A percentile compares a stretch with the other conserved stretches of the same genome.
Evolutionary conservation across 2,329 filamentous ascomycete species (phyloP).

Genomic region (Neospermospora avenae): DNA sequence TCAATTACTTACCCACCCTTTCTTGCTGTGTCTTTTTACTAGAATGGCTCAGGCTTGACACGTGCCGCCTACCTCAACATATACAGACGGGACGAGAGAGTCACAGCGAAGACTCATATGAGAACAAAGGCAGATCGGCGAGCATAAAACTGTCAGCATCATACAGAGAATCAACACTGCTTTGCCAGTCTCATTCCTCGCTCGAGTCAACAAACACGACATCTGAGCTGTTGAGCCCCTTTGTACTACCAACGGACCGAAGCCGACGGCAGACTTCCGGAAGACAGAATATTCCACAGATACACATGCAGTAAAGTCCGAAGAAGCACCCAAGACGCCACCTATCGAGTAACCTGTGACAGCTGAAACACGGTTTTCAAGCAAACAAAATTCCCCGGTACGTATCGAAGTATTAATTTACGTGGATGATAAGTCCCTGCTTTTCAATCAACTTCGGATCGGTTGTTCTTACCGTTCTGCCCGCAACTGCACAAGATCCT

Average conservation of each 20-base stretch:
- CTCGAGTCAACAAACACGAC: conserved; percentile 9
- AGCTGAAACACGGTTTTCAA: conserved; percentile 9
- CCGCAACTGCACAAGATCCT: conserved; percentile 21
- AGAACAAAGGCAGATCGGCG: neutral
- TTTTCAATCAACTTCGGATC: conserved; percentile 12
- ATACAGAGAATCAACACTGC: neutral
- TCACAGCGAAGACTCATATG: neutral
- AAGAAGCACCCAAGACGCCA: conserved; percentile 29
- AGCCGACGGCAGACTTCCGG: conserved; percentile 28
- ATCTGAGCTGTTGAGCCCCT: conserved; percentile 17
- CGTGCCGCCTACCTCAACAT: conserved; percentile 27
- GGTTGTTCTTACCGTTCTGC: conserved; percentile 31
- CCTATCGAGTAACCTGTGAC: conserved; percentile 24
- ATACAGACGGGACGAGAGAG: conserved; percentile 20
- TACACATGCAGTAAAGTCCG: conserved; percentile 31
- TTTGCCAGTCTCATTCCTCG: conserved; percentile 5
- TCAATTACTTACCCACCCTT: conserved; percentile 4
- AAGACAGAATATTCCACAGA: conserved; percentile 23
- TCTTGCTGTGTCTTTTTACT: conserved; percentile 6
- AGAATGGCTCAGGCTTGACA: conserved; percentile 18
- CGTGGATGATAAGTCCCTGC: conserved; percentile 23
- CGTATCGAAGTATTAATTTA: conserved; percentile 33
- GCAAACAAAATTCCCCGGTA: conserved; percentile 27
- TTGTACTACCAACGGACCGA: conserved; percentile 31
- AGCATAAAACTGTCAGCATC: neutral